Percentiles rank a stretch among this genome's conserved stretches.
Conservation (phyloP, 2,329 filamentous ascomycete species). For the Lachnellula hyalina region DNA sequence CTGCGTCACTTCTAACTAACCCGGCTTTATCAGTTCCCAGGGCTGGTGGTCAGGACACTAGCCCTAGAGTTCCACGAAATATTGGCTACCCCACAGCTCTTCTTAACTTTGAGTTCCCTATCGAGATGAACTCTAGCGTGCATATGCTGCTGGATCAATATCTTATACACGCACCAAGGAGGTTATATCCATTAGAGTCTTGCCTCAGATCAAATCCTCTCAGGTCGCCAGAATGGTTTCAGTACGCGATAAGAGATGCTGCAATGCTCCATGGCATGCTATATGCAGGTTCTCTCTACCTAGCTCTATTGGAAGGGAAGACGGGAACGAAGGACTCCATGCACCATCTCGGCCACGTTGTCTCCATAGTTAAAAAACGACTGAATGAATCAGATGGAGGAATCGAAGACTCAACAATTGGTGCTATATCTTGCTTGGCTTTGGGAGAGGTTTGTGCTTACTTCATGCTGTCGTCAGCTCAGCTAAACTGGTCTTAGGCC, state of each 20-base stretch:
- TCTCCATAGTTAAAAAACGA: constrained; percentile 16
- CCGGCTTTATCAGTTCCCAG: not conserved
- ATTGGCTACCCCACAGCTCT: constrained; percentile 16
- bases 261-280: constrained; percentile 21
- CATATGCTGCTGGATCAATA: constrained; percentile 17
- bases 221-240: constrained; percentile 18
- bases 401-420: constrained; percentile 14
- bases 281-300: constrained; percentile 18
- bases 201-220: constrained; percentile 15
- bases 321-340: constrained; percentile 15
- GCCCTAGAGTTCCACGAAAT: not conserved
- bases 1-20: not conserved
- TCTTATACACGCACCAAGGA: constrained; percentile 10
- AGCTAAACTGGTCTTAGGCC: constrained; percentile 9
- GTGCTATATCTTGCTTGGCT: constrained; percentile 21
- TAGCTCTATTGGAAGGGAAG: constrained; percentile 15
- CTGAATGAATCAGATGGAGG: not conserved
- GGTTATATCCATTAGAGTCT: constrained; percentile 12
- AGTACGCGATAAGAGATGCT: constrained; percentile 17
- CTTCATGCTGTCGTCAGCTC: not conserved
- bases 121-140: constrained; percentile 9
- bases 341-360: constrained; percentile 10
- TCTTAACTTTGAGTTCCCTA: constrained; percentile 9
- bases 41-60: not conserved
- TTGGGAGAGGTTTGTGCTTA: constrained; percentile 15